Percentiles rank a stretch among this genome's conserved stretches.
These are phyloP conservation scores for Harringtonia aguacate DNA, from an alignment of 2,329 filamentous ascomycete species.

Conservation along the genomic window DNA sequence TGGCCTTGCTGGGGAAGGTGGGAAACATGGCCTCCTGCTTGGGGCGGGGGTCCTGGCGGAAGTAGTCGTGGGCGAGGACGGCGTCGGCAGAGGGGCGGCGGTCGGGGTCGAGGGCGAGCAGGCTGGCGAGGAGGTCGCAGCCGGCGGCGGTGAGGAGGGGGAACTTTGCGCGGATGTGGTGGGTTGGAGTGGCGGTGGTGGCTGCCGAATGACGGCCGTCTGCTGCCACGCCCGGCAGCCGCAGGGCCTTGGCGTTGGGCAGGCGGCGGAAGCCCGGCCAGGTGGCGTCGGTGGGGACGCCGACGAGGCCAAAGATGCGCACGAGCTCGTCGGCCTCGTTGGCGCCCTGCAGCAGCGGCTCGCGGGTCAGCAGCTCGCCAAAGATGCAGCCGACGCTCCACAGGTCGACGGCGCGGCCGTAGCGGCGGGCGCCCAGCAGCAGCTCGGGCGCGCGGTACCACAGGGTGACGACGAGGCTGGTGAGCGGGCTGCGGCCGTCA, in stretches of 20 bases:
- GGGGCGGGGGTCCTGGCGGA: conserved; percentile 77
- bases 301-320: conserved; percentile 82
- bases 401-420: conserved; percentile 74
- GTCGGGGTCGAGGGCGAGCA: conserved; percentile 67
- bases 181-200: conserved; percentile 25
- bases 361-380: conserved; percentile 74
- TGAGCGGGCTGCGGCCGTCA: conserved; percentile 46
- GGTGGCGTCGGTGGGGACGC: conserved; percentile 67
- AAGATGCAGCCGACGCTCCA: conserved; percentile 97
- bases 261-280: conserved; percentile 85
- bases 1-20: conserved; percentile 91
- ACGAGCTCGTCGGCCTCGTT: conserved; percentile 89
- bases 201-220: no score
- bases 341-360: conserved; percentile 74
- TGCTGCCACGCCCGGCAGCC: no score
- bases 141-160: conserved; percentile 72
- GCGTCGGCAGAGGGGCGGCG: conserved; percentile 59
- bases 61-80: conserved; percentile 74
- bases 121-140: conserved; percentile 52
- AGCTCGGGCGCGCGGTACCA: conserved; percentile 95
- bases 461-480: conserved; percentile 87
- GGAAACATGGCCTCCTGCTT: conserved; percentile 92
- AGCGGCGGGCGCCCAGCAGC: conserved; percentile 67
- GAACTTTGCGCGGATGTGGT: conserved; percentile 63
- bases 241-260: conserved; percentile 73